These are phyloP conservation scores for Erodium texanum DNA, from an alignment of 441 rosid genomes.

Conservation along the genomic window DNA sequence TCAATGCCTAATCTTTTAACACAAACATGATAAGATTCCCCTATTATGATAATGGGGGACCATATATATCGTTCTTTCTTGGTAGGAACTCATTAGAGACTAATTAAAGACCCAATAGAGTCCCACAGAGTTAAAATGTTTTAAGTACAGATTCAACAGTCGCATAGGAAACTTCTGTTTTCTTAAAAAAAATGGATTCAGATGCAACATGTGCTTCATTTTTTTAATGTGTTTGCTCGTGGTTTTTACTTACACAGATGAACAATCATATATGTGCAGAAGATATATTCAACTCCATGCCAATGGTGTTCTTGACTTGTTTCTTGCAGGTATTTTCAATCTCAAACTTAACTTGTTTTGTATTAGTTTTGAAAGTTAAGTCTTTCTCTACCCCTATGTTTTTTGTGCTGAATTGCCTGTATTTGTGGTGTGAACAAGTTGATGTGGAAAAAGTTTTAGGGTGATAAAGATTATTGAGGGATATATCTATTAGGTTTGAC, in stretches of 20 bases:
- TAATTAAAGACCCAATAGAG: background rate
- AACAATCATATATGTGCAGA: no score
- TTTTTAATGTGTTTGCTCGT: no score
- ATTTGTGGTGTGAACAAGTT: no score
- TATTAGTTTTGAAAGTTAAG: no score
- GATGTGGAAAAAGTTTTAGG: no score
- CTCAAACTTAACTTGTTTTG: no score
- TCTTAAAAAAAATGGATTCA: background rate
- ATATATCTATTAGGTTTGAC: no score
- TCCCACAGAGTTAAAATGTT: background rate
- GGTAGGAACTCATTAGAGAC: background rate
- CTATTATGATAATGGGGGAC: background rate
- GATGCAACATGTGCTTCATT: background rate
- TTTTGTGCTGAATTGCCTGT: no score
- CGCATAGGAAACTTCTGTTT: background rate
- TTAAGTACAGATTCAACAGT: no score
- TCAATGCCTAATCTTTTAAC: background rate
- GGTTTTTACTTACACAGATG: no score
- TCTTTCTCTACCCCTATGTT: no score
- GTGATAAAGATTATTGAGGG: no score
- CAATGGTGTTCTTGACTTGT: background rate
- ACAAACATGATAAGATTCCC: background rate
- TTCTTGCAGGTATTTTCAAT: background rate
- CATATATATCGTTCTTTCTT: background rate
- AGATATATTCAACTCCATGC: background rate